These are phyloP conservation scores for Pseudonitzschia multiseries DNA, from an alignment of 108 stramenopile species.

Conservation along the genomic window DNA sequence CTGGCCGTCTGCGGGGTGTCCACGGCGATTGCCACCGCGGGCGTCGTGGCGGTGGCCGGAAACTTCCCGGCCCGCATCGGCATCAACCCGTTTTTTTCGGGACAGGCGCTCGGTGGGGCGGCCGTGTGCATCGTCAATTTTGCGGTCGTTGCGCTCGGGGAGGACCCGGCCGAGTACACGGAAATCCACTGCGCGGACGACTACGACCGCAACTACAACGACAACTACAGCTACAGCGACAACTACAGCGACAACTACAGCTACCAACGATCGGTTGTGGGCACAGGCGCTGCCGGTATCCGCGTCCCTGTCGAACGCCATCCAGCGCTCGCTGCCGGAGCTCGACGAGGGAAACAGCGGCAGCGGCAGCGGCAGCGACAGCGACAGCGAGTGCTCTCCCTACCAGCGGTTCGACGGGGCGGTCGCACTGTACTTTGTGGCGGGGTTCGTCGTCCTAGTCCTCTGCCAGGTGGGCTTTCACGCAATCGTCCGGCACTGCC, in stretches of 20 bases:
- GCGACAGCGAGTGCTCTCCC: conserved; percentile 27
- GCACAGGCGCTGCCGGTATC: too few species aligned
- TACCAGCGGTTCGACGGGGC: conserved; percentile 37
- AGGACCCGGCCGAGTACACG: conserved; percentile 36
- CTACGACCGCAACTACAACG: background rate
- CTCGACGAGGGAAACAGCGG: too few species aligned
- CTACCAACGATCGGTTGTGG: too few species aligned
- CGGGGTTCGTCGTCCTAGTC: conserved; percentile 35
- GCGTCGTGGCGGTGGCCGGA: conserved; percentile 42
- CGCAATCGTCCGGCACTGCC: conserved; percentile 12
- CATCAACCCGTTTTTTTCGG: conserved; percentile 47
- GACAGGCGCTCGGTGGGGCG: conserved; percentile 51
- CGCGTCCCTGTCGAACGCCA: too few species aligned
- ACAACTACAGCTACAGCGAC: too few species aligned
- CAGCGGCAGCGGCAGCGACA: background rate
- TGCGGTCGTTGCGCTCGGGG: conserved; percentile 21
- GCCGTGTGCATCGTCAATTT: conserved; percentile 42
- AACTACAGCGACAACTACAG: too few species aligned
- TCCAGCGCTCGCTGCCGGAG: too few species aligned
- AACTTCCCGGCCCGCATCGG: conserved; percentile 27
- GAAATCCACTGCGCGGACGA: conserved; percentile 28
- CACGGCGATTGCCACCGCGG: conserved; percentile 48
- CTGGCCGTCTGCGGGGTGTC: conserved; percentile 42
- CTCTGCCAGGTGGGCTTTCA: conserved; percentile 40
- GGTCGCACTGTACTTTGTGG: conserved; percentile 46